Evolutionary conservation across 108 stramenopile species (phyloP).

Genomic region (Skeletonema grethae): DNA sequence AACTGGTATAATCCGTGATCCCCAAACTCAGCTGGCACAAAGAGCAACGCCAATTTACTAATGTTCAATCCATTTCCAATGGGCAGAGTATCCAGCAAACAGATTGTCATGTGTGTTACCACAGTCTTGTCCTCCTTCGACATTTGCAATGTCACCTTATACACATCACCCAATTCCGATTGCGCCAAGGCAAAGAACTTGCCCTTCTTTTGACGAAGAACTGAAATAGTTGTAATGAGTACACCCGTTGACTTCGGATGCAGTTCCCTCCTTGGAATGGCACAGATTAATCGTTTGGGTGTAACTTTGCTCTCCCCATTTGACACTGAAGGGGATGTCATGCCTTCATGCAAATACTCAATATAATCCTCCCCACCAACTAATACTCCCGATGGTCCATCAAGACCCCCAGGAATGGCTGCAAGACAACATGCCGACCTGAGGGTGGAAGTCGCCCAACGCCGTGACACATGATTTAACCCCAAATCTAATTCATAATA

Average conservation of each 20-base stretch:
- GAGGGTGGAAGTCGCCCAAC: slow-evolving; percentile 78
- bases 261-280: slow-evolving; percentile 81
- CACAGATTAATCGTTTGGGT: slow-evolving; percentile 53
- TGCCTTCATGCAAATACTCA: slow-evolving; percentile 88
- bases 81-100: slow-evolving; percentile 91
- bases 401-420: slow-evolving; percentile 91
- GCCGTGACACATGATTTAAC: slow-evolving; percentile 96
- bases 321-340: slow-evolving; percentile 31
- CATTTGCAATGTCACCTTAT: slow-evolving; percentile 85
- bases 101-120: slow-evolving; percentile 63
- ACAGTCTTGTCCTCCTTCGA: slow-evolving; percentile 58
- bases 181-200: slow-evolving; percentile 96
- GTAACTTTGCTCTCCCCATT: neutral
- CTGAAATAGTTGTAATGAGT: slow-evolving; percentile 79
- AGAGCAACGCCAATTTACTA: slow-evolving; percentile 90
- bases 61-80: slow-evolving; percentile 86
- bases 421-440: slow-evolving; percentile 87
- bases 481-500: slow-evolving; percentile 99
- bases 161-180: slow-evolving; percentile 96
- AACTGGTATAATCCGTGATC: slow-evolving; percentile 97
- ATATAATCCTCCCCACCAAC: slow-evolving; percentile 96
- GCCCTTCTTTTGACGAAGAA: slow-evolving; percentile 89
- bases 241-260: slow-evolving; percentile 77
- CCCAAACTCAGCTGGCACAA: slow-evolving; percentile 93
- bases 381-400: slow-evolving; percentile 94